These are phyloP conservation scores for Parachlorella kessleri DNA, from an alignment of 139 green algal species.

Conservation along the genomic window DNA sequence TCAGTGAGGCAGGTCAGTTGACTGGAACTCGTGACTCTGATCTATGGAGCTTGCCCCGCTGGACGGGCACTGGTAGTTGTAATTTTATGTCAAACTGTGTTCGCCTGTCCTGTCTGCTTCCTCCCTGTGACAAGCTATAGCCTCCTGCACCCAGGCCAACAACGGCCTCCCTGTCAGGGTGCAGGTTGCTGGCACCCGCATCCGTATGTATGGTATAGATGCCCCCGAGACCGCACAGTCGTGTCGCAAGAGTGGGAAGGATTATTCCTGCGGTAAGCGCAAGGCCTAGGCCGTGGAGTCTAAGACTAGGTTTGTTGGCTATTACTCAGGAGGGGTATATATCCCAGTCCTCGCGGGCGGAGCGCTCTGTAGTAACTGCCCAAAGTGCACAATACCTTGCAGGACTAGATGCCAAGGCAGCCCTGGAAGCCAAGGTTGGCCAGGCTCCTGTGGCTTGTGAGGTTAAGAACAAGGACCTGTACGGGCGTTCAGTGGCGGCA, in stretches of 20 bases:
- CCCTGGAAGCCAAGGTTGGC: slow-evolving; percentile 56
- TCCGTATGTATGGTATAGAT: slow-evolving; percentile 78
- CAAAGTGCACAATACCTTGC: slow-evolving; percentile 15
- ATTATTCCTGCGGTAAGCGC: slow-evolving; percentile 48
- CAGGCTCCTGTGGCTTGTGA: slow-evolving; percentile 50
- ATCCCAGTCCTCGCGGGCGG: too few relatives aligned
- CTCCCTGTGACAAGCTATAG: too few relatives aligned
- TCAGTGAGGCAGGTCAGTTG: slow-evolving; percentile 51
- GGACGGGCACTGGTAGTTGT: neutral
- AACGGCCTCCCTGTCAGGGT: neutral
- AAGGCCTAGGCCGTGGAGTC: neutral
- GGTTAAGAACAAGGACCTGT: slow-evolving; percentile 70
- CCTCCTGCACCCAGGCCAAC: neutral
- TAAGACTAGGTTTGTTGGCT: slow-evolving; percentile 41
- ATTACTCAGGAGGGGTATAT: too few relatives aligned
- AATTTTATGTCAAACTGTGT: neutral
- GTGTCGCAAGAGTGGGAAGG: slow-evolving; percentile 44
- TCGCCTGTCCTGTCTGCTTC: too few relatives aligned
- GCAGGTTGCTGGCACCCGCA: slow-evolving; percentile 30
- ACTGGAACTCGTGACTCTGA: too few relatives aligned
- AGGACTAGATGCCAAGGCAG: slow-evolving; percentile 42
- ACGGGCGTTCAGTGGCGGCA: slow-evolving; percentile 65
- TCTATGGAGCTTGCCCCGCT: neutral
- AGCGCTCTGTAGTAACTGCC: too few relatives aligned
- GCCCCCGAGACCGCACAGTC: slow-evolving; percentile 79